Evolutionary conservation across 805 yeast genomes (phyloP).

Genomic region (Saccharomycopsis selenospora): DNA sequence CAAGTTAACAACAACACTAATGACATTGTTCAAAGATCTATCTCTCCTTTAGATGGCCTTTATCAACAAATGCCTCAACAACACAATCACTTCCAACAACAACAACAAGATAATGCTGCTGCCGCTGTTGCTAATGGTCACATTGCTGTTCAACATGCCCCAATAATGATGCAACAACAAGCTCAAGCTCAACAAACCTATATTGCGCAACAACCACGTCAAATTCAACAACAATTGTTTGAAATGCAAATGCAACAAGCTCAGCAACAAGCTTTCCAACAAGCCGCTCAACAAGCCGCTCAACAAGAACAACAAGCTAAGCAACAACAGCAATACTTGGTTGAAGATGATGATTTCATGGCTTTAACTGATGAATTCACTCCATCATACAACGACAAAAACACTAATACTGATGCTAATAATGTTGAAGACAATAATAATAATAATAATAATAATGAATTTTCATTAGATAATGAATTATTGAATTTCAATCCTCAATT

Average conservation of each 20-base stretch:
- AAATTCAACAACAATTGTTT: conserved; percentile 8
- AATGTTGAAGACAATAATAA: background rate
- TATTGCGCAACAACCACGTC: conserved; percentile 7
- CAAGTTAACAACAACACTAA: background rate
- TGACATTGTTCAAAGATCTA: conserved; percentile 16
- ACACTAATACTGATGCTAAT: background rate
- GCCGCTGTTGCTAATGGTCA: background rate
- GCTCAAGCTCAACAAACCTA: conserved; percentile 4
- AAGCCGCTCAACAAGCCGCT: background rate
- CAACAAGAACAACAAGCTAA: background rate
- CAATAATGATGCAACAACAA: conserved; percentile 7
- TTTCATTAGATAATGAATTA: conserved; percentile 4
- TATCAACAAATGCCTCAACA: conserved; percentile 13
- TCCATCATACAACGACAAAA: conserved; percentile 8
- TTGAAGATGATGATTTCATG: conserved; percentile 20
- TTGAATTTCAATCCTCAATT: background rate
- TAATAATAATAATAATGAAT: conserved; percentile 1
- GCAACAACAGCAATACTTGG: background rate
- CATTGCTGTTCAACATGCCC: background rate
- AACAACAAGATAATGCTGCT: conserved; percentile 10
- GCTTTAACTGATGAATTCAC: conserved; percentile 20
- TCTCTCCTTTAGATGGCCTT: conserved; percentile 17
- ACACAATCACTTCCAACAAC: conserved; percentile 8
- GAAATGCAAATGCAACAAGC: conserved; percentile 5
- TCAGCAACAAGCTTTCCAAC: conserved; percentile 2